Percentiles rank a stretch among this genome's conserved stretches.
Evolutionary conservation across 2,329 filamentous ascomycete genomes (phyloP).

Genomic region (Aureobasidium zeae): DNA sequence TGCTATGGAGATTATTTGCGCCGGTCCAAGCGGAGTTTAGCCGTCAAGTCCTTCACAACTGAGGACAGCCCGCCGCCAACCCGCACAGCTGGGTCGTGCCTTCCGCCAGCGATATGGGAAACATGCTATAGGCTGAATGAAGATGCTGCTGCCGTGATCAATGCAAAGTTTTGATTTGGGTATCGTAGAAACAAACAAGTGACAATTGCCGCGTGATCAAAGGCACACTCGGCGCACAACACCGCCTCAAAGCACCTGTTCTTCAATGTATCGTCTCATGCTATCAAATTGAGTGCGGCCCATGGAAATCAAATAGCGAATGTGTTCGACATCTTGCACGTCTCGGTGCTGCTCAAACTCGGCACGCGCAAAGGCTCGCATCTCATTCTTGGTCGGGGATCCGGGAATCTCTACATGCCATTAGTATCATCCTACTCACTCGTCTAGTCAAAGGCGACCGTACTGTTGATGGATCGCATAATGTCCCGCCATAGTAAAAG

Average conservation of each 20-base stretch:
- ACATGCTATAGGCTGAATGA: no score
- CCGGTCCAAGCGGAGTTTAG: no score
- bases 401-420: conserved; percentile 27
- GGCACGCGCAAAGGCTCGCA: conserved; percentile 39
- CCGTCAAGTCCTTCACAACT: no score
- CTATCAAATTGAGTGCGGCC: conserved; percentile 44
- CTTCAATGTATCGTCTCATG: conserved; percentile 37
- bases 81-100: no score
- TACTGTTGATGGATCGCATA: conserved; percentile 34
- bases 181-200: not conserved
- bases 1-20: no score
- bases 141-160: not conserved
- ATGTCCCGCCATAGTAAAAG: conserved; percentile 41
- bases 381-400: conserved; percentile 32
- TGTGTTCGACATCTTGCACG: conserved; percentile 40
- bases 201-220: not conserved
- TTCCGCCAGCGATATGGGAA: no score
- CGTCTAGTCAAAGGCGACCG: conserved; percentile 3
- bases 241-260: conserved; percentile 21
- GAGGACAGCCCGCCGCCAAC: no score
- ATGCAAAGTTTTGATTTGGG: not conserved
- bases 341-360: conserved; percentile 41
- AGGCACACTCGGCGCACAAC: not conserved
- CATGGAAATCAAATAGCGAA: conserved; percentile 40
- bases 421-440: not conserved